Base-by-base conservation (phyloP, 164 flowering plant genomes). In the Kalanchoe fedtschenkoi region DNA sequence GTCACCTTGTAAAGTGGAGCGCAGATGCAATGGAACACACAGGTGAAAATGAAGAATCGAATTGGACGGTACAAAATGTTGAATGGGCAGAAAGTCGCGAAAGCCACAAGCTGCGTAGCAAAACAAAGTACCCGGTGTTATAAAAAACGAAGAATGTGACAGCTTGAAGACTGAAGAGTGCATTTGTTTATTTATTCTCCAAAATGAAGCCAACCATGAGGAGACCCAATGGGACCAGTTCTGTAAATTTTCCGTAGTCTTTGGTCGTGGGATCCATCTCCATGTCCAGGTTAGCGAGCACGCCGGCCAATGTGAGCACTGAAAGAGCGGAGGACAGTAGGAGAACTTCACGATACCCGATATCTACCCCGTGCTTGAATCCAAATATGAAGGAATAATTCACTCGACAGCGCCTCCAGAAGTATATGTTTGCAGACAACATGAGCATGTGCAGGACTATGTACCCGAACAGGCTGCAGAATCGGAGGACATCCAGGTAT, bases 391-490 rank as follows among this genome's bases (percentile, higher is more conserved):
- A 77, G 2, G 73, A 14, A 24, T 75, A 75, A 35, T 77, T 77
- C 34, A 77, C 51, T 28, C 73, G 69, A 35, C 68, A 77, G 0
- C 69, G 74, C 55, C 70, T 72, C 81, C 81, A 77, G 58, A 66
- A 77, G 71, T 66, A 77, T 65, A 77, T 64, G 46, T 77, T 62
- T 54, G 67, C 78, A 6, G 76, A 61, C 43, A 68, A 77, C 76
- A 77, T 68, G 8, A 72, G 30, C 78, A 75, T 62, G 16, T 77
- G 81, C 43, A 77, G 63, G 44, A 72, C 71, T 30, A 77, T 70
- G 69, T 63, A 77, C 15, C 78, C 78, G 44, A 72, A 77, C 33
- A 77, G 60, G 60, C 78, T 77, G 80, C 68, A 72, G 66, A 34
- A 3, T n/a, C 14, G 16, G 17, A 32, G 14, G 41, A 59, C 11